These are phyloP conservation scores for Magnolia sinica DNA, from an alignment of 164 flowering plant genomes.

Conservation along the genomic window DNA sequence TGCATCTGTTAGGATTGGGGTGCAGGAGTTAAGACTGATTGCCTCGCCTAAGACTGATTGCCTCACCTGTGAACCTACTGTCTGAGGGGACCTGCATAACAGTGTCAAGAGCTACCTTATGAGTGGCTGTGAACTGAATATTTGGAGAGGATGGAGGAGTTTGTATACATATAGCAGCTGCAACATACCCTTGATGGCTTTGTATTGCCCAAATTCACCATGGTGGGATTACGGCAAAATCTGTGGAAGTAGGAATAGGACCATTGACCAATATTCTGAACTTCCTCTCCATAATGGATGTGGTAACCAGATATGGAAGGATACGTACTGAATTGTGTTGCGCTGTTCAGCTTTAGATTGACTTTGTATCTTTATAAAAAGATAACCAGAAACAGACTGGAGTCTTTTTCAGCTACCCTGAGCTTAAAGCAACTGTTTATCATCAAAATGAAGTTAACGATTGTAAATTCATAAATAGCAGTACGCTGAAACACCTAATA, in stretches of 20 bases:
- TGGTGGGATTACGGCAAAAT: background rate
- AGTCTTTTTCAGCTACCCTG: background rate
- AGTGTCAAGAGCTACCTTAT: constrained; percentile 10
- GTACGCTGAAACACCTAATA: background rate
- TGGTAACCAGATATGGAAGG: constrained; percentile 2
- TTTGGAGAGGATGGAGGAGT: background rate
- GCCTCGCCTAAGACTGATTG: background rate
- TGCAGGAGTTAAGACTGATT: background rate
- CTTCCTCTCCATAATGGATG: background rate
- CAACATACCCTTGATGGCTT: constrained; percentile 1
- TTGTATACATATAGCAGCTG: background rate
- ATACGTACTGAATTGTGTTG: background rate
- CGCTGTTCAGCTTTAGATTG: background rate
- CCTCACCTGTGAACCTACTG: background rate
- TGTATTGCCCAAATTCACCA: background rate
- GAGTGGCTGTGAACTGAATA: constrained; percentile 6
- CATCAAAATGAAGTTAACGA: background rate
- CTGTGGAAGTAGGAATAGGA: constrained; percentile 7
- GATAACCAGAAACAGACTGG: background rate
- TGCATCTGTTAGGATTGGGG: constrained; percentile 5
- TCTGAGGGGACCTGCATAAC: constrained; percentile 11
- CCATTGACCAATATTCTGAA: background rate
- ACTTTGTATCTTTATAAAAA: background rate
- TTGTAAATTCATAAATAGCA: background rate
- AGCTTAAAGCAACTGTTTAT: background rate